These are phyloP conservation scores for Aspergillus sp. DNA, from an alignment of 2,329 filamentous ascomycete genomes.

Conservation along the genomic window DNA sequence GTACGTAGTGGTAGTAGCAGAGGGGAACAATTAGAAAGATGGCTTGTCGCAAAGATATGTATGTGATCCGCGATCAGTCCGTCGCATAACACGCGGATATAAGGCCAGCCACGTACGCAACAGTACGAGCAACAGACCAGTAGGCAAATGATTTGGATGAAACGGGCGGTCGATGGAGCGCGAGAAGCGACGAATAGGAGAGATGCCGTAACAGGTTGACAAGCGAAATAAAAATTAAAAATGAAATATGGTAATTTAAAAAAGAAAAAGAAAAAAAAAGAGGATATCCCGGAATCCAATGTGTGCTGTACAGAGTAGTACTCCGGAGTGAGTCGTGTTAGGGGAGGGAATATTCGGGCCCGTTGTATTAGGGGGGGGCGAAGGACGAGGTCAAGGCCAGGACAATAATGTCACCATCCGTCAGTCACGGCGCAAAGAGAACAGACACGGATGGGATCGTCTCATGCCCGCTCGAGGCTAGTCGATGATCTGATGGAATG, in stretches of 20 bases:
- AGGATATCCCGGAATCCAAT: too few relatives aligned
- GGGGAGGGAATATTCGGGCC: too few relatives aligned
- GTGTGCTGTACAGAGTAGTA: too few relatives aligned
- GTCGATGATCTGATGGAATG: conserved; percentile 36
- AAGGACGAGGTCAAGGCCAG: too few relatives aligned
- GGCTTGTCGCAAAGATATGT: conserved; percentile 13
- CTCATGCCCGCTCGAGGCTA: conserved; percentile 17
- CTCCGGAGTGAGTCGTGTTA: too few relatives aligned
- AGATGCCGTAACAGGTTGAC: not conserved
- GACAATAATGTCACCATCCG: not conserved
- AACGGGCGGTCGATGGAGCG: not conserved
- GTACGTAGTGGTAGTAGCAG: conserved; percentile 8
- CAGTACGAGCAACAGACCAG: conserved; percentile 3
- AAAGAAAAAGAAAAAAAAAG: too few relatives aligned
- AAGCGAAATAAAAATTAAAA: not conserved
- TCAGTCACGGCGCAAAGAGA: conserved; percentile 2
- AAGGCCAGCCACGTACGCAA: conserved; percentile 18
- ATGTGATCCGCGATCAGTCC: not conserved
- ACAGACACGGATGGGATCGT: conserved; percentile 11
- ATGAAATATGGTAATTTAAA: too few relatives aligned
- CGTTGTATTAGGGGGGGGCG: too few relatives aligned
- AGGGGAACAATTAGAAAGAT: conserved; percentile 6
- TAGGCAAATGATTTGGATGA: not conserved
- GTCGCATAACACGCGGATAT: conserved; percentile 14
- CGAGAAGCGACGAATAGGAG: conserved; percentile 4